Evolutionary conservation across 2,329 filamentous ascomycete species (phyloP).

Genomic region (Camillea tinctor): DNA sequence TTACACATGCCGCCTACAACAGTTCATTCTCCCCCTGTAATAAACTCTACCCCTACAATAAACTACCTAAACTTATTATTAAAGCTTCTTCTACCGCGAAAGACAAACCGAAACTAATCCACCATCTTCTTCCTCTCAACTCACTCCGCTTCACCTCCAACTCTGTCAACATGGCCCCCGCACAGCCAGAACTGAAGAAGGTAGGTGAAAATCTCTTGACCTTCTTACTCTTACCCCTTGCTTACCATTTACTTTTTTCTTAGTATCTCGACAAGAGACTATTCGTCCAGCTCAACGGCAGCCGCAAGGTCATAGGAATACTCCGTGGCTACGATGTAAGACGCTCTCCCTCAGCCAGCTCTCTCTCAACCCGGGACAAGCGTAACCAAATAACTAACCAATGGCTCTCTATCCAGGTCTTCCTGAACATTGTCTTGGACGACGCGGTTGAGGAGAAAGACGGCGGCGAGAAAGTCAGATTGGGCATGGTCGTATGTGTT

Average conservation of each 20-base stretch:
- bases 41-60: too few species aligned
- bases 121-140: background rate
- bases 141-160: background rate
- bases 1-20: constrained; percentile 3
- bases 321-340: constrained; percentile 94
- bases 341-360: constrained; percentile 8
- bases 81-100: constrained; percentile 10
- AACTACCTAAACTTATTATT: too few species aligned
- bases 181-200: constrained; percentile 98
- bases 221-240: constrained; percentile 6
- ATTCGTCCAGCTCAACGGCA: constrained; percentile 96
- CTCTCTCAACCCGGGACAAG: background rate
- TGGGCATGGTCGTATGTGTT: constrained; percentile 84
- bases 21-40: constrained; percentile 2
- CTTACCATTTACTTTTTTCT: constrained; percentile 12
- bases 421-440: constrained; percentile 96
- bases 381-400: constrained; percentile 15
- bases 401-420: constrained; percentile 62
- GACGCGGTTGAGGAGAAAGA: constrained; percentile 94
- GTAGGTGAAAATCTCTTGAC: constrained; percentile 43
- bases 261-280: constrained; percentile 99
- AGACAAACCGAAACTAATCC: background rate
- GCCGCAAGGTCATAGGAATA: constrained; percentile 92
- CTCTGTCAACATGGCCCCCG: constrained; percentile 80
- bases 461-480: constrained; percentile 81